Evolutionary conservation across 2,329 filamentous ascomycete species (phyloP).

Genomic region (Ramularia endophylla): DNA sequence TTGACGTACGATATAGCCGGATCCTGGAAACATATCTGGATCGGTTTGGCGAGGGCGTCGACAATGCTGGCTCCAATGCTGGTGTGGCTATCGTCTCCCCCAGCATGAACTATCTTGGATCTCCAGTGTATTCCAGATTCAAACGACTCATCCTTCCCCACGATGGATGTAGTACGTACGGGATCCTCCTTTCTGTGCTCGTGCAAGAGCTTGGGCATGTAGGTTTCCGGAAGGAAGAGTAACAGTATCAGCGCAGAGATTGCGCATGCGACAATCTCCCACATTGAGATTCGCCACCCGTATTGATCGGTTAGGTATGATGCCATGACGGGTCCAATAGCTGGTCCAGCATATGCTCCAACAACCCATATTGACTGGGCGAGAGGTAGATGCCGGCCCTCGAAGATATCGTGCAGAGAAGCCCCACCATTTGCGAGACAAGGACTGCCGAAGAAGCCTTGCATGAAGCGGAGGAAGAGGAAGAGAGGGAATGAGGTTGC

Average conservation of each 20-base stretch:
- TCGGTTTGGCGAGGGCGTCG: constrained; percentile 56
- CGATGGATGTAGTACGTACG: constrained; percentile 56
- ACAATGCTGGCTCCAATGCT: neutral
- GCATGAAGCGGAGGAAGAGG: constrained; percentile 19
- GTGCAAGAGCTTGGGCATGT: too few relatives aligned
- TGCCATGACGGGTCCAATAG: constrained; percentile 55
- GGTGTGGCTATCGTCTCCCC: neutral
- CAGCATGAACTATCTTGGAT: too few relatives aligned
- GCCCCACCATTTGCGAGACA: constrained; percentile 55
- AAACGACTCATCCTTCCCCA: constrained; percentile 48
- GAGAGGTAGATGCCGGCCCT: constrained; percentile 40
- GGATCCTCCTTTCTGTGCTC: constrained; percentile 51
- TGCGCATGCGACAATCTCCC: constrained; percentile 48
- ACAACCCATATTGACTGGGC: constrained; percentile 38
- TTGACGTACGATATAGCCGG: constrained; percentile 58
- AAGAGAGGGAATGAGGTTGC: constrained; percentile 25
- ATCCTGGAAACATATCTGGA: constrained; percentile 40
- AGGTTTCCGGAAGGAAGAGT: too few relatives aligned
- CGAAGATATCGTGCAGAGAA: constrained; percentile 35
- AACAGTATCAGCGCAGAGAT: too few relatives aligned
- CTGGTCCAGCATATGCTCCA: constrained; percentile 39
- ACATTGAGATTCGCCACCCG: constrained; percentile 56
- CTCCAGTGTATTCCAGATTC: constrained; percentile 56
- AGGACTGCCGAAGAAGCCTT: constrained; percentile 61
- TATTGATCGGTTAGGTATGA: constrained; percentile 43